Conservation (phyloP, 805 yeast genomes). For the Candida sakaeoensis region DNA sequence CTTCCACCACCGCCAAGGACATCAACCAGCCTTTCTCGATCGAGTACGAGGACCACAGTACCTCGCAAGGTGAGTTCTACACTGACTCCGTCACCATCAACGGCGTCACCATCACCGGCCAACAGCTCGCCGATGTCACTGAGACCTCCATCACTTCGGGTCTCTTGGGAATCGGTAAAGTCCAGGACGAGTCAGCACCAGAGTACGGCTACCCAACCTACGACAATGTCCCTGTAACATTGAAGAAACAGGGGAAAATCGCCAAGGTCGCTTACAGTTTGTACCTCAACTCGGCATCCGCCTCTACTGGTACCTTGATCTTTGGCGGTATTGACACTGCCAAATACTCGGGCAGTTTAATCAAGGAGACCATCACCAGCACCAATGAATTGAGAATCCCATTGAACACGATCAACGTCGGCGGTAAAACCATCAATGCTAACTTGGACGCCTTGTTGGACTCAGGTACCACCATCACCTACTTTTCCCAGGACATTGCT, state of each 20-base stretch:
- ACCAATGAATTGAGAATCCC: constrained; percentile 36
- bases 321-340: constrained; percentile 33
- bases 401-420: constrained; percentile 33
- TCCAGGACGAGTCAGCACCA: constrained; percentile 58
- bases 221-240: constrained; percentile 30
- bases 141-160: constrained; percentile 59
- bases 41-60: constrained; percentile 10
- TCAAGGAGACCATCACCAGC: constrained; percentile 1
- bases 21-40: constrained; percentile 9
- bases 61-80: constrained; percentile 14
- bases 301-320: constrained; percentile 21
- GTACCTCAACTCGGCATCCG: constrained; percentile 24
- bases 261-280: constrained; percentile 34
- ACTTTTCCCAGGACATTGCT: constrained; percentile 37
- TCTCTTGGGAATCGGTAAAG: constrained; percentile 70
- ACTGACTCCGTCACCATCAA: constrained; percentile 14
- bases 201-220: constrained; percentile 22
- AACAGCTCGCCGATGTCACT: constrained; percentile 20
- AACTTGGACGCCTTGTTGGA: constrained; percentile 26
- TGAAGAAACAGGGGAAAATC: constrained; percentile 31
- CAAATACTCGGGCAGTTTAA: constrained; percentile 22
- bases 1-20: constrained; percentile 7
- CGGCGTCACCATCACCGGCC: constrained; percentile 12
- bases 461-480: constrained; percentile 35
- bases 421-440: constrained; percentile 15